Conservation (phyloP, 2,329 filamentous ascomycete species). For the Iodosphaeria phyllophila region DNA sequence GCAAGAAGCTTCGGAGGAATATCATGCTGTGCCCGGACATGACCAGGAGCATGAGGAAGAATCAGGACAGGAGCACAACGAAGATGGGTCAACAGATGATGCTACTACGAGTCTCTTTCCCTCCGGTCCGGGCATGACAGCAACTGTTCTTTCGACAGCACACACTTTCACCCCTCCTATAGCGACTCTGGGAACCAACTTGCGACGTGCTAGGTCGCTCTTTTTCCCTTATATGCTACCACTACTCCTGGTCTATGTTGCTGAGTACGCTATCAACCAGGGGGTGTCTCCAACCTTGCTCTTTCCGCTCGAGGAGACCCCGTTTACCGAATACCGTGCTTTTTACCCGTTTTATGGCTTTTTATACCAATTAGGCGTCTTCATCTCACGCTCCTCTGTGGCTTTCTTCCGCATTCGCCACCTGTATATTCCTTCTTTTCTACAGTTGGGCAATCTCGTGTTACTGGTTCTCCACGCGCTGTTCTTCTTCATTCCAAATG, state of each 20-base stretch:
- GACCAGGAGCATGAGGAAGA: conserved; percentile 22
- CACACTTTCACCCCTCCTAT: conserved; percentile 17
- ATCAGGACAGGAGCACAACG: no score
- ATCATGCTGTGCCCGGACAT: conserved; percentile 29
- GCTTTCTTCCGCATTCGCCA: conserved; percentile 68
- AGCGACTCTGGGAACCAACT: no score
- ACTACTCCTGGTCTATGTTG: conserved; percentile 77
- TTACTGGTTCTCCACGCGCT: conserved; percentile 61
- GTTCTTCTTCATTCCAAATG: conserved; percentile 62
- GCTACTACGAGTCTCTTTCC: conserved; percentile 30
- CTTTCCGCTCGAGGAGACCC: conserved; percentile 59
- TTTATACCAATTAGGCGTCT: conserved; percentile 88
- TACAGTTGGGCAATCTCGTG: conserved; percentile 64
- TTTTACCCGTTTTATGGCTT: conserved; percentile 94
- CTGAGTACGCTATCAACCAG: conserved; percentile 96
- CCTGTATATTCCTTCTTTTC: conserved; percentile 63
- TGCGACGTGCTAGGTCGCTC: conserved; percentile 49
- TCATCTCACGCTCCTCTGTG: conserved; percentile 80
- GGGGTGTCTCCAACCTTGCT: conserved; percentile 79
- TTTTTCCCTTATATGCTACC: conserved; percentile 79
- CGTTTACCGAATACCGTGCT: conserved; percentile 63
- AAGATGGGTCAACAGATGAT: no score
- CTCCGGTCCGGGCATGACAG: conserved; percentile 20
- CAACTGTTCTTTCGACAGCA: conserved; percentile 17
- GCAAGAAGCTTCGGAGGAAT: conserved; percentile 28